Evolutionary conservation across 192 early-diverging fungal genomes (phyloP).

Genomic region (Haplosporangium gracile): DNA sequence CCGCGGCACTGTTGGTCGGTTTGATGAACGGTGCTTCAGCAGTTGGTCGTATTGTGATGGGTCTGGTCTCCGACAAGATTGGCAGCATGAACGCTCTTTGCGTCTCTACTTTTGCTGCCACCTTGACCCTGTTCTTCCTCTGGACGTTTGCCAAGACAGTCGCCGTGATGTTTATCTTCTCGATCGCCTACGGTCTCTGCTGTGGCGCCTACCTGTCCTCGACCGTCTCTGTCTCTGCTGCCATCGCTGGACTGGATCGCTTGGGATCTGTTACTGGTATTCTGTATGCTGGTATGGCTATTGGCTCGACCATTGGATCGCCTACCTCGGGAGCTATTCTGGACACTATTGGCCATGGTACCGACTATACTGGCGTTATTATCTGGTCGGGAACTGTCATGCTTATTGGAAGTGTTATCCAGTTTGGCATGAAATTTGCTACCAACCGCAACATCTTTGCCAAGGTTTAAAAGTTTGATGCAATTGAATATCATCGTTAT

Average conservation of each 20-base stretch:
- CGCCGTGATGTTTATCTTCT: constrained; percentile 51
- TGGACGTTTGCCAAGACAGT: constrained; percentile 63
- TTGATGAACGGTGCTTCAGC: constrained; percentile 77
- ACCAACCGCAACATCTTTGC: constrained; percentile 33
- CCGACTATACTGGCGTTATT: constrained; percentile 45
- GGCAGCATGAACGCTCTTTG: constrained; percentile 67
- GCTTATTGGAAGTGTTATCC: constrained; percentile 26
- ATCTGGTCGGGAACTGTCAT: constrained; percentile 37
- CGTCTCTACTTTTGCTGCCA: constrained; percentile 59
- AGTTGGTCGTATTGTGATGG: constrained; percentile 71
- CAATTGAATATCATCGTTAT: neutral
- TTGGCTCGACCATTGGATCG: constrained; percentile 41
- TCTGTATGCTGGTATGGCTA: constrained; percentile 48
- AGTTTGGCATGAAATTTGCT: constrained; percentile 22
- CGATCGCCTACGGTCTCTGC: constrained; percentile 47
- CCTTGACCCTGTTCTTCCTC: constrained; percentile 53
- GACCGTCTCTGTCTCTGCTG: constrained; percentile 44
- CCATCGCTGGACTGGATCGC: constrained; percentile 33
- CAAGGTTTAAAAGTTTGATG: constrained; percentile 9
- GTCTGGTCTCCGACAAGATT: constrained; percentile 67
- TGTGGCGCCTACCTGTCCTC: constrained; percentile 54
- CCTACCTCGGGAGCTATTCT: constrained; percentile 53
- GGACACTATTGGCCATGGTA: constrained; percentile 27
- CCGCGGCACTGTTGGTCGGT: constrained; percentile 70
- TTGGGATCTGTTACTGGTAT: constrained; percentile 45